Evolutionary conservation across 345 rosid genomes (phyloP).

Genomic region (Camelina laxa): DNA sequence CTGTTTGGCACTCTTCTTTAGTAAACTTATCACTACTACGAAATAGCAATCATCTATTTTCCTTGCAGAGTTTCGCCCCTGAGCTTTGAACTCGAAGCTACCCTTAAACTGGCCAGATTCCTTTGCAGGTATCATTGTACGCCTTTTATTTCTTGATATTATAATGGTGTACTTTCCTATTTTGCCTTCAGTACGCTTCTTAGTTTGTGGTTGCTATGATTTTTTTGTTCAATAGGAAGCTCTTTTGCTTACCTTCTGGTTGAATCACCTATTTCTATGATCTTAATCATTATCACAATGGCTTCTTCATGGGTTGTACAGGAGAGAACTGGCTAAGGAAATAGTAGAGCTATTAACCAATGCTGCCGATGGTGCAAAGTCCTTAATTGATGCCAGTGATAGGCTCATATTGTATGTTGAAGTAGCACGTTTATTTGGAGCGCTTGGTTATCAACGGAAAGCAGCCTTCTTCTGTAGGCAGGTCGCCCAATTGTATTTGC

Average conservation of each 20-base stretch:
- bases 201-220: background rate
- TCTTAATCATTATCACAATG: constrained; percentile 12
- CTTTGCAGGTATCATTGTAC: constrained; percentile 75
- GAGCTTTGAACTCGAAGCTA: constrained; percentile 98
- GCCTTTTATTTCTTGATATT: constrained; percentile 13
- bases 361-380: constrained; percentile 98
- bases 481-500: constrained; percentile 95
- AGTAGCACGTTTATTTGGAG: constrained; percentile 92
- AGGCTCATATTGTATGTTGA: constrained; percentile 87
- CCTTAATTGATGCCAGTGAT: constrained; percentile 93
- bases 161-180: constrained; percentile 5
- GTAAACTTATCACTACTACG: constrained; percentile 15
- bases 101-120: constrained; percentile 90
- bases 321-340: constrained; percentile 89
- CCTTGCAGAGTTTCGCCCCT: constrained; percentile 89
- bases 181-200: constrained; percentile 11
- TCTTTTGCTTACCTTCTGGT: constrained; percentile 4
- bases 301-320: constrained; percentile 45
- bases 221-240: background rate
- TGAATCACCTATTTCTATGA: constrained; percentile 8
- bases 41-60: constrained; percentile 33
- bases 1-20: constrained; percentile 24
- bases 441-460: constrained; percentile 88
- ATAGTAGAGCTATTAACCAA: constrained; percentile 85
- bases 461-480: constrained; percentile 99